These are phyloP conservation scores for Glycine latifolia DNA, from an alignment of 306 rosid genomes.

Conservation along the genomic window DNA sequence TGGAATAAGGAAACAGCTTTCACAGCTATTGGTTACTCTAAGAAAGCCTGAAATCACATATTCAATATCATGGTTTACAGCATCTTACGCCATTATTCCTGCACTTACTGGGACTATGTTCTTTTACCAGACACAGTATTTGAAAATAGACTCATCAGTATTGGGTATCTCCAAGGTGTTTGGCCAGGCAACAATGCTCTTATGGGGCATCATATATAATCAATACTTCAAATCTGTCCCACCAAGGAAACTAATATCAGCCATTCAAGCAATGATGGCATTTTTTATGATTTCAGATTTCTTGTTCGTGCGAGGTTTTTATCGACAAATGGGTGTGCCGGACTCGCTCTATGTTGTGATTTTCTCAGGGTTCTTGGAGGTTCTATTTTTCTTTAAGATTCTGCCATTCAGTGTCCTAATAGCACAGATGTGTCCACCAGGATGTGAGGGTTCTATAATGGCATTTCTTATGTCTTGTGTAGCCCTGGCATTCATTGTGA, in stretches of 20 bases:
- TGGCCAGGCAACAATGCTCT: slow-evolving; percentile 88
- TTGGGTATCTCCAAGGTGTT: slow-evolving; percentile 87
- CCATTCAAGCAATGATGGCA: slow-evolving; percentile 74
- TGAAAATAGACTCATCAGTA: slow-evolving; percentile 72
- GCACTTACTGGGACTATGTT: slow-evolving; percentile 91
- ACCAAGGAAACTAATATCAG: slow-evolving; percentile 73
- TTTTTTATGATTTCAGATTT: slow-evolving; percentile 81
- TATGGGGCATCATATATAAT: slow-evolving; percentile 78
- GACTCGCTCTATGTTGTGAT: slow-evolving; percentile 73
- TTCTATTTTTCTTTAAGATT: slow-evolving; percentile 77
- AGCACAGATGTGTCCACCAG: slow-evolving; percentile 80
- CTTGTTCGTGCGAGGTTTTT: slow-evolving; percentile 78
- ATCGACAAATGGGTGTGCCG: slow-evolving; percentile 71
- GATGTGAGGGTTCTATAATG: slow-evolving; percentile 96
- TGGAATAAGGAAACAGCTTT: slow-evolving; percentile 74
- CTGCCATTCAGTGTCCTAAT: slow-evolving; percentile 81
- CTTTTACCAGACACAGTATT: slow-evolving; percentile 82
- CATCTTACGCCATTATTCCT: slow-evolving; percentile 85
- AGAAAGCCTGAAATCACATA: slow-evolving; percentile 69
- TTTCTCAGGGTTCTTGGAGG: slow-evolving; percentile 83
- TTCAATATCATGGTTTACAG: slow-evolving; percentile 84
- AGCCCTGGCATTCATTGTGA: slow-evolving; percentile 76
- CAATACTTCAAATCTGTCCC: slow-evolving; percentile 66
- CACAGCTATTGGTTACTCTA: slow-evolving; percentile 64
- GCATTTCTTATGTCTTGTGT: slow-evolving; percentile 85